Evolutionary conservation across 2,329 filamentous ascomycete species (phyloP), one percentile per base, ranked within the genome.

Genomic region (Lithohypha guttulata): DNA sequence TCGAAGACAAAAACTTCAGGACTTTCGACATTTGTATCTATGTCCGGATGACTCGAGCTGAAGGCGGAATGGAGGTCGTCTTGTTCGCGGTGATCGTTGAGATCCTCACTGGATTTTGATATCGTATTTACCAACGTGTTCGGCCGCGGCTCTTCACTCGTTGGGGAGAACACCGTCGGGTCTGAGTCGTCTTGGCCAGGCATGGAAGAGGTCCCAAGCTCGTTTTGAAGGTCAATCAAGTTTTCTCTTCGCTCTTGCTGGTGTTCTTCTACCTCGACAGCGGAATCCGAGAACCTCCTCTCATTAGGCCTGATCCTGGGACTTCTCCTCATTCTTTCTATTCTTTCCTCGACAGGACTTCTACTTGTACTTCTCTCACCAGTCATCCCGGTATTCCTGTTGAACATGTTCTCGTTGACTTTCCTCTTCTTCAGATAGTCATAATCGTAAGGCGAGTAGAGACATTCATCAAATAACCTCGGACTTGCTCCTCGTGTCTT

Each of bases 1-100:
- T 95, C 84, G 55, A 96, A 98, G 9, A 98, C 70, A 58, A 98
- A 98, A 2, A 95, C 74, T 59, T 98, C 91, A 0, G 91, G 87
- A 1, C 83, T 93, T 60, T 95, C 85, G 2, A 96, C 81, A 33
- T 81, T 73, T 2, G 75, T 93, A 55, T 95, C 86, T 46, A 95
- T 84, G 56, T 93, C 84, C 4, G 48, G 42, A 33, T 46, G 43
- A 13, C 38, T 43, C 13, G 13, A 11, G 17, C 14, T 17, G 15
- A 29, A 21, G 10, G 41, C 18, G 22, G 44, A 75, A 70, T 11
- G 72, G 45, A 19, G 43, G 27, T 32, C 43, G 17, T 51, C 53
- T 9, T 57, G 54, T 31, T 33, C 27, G 19, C 20, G 15, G 41
- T 27, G 35, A 13, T n/a, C 17, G 15, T 51, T 42, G 22, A 54